A percentile compares a stretch with the other conserved stretches of the same genome.
These are phyloP conservation scores for Suillus bovinus DNA, from an alignment of 768 basidiomycete species.

Conservation along the genomic window DNA sequence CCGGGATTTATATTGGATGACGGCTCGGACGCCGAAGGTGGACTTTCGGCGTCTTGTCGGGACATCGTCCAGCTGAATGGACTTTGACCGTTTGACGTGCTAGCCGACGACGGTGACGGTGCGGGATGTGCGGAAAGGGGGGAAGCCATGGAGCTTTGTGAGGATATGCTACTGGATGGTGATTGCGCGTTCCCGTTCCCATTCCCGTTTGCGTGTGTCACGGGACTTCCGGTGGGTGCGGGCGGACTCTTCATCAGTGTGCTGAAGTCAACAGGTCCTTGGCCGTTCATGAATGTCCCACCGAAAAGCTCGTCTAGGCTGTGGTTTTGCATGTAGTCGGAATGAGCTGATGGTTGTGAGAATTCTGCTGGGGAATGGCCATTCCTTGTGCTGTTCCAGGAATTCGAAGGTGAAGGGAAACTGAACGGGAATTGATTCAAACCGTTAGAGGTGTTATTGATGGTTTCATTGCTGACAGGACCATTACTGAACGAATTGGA, in stretches of 20 bases:
- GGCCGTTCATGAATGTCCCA: conserved; percentile 35
- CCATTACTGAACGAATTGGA: conserved; percentile 29
- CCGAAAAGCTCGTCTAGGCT: conserved; percentile 49
- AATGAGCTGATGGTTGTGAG: conserved; percentile 18
- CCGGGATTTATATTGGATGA: conserved; percentile 14
- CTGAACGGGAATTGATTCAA: conserved; percentile 47
- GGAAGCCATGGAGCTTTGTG: conserved; percentile 11
- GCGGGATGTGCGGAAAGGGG: conserved; percentile 21
- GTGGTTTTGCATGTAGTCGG: conserved; percentile 28
- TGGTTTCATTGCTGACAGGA: conserved; percentile 9
- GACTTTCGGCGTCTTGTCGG: conserved; percentile 27
- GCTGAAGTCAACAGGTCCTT: conserved; percentile 35
- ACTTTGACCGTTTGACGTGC: conserved; percentile 25
- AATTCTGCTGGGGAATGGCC: conserved; percentile 29
- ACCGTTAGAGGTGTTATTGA: conserved; percentile 17
- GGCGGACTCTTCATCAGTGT: conserved; percentile 34
- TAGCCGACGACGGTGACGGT: conserved; percentile 26
- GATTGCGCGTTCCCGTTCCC: conserved; percentile 18
- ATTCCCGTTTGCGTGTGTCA: conserved; percentile 43
- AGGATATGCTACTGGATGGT: conserved; percentile 19
- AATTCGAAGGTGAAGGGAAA: conserved; percentile 38
- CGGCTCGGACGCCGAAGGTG: conserved; percentile 43
- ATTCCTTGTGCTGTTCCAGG: conserved; percentile 26
- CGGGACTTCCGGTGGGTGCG: conserved; percentile 46
- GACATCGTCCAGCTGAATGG: conserved; percentile 29